Evolutionary conservation across 2,329 filamentous ascomycete genomes (phyloP), one percentile per base, ranked within the genome.

Genomic region (Diaporthe vexans): DNA sequence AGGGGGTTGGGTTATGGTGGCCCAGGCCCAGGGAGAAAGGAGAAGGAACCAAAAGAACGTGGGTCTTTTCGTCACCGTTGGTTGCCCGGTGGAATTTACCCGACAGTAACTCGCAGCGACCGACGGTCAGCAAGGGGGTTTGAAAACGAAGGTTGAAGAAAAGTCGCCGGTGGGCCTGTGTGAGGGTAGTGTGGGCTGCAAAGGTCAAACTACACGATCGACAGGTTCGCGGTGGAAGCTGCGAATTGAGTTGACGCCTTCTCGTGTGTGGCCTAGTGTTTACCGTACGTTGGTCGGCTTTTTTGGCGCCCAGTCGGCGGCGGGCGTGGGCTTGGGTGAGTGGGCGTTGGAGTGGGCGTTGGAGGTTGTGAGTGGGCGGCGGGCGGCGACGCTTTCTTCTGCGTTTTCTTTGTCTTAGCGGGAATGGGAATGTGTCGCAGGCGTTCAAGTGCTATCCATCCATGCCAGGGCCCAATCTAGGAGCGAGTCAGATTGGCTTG

Each of bases 61-160:
- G 74, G 74, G 74, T 76, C 74, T 76, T 67, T 52, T 67, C 72
- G 68, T 76, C 72, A 74, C 74, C 68, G 72, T 76, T 48, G 71
- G 52, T 37, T 67, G 72, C 74, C 61, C 40, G 58, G 72, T 65
- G 58, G 71, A 72, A 58, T 72, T 65, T 65, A 70, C 72, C 72
- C 61, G 74, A 56, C 46, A 72, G 65, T 40, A 65, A 46, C 33
- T 48, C 48, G 57, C 58, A 74, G 33, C n/a, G 67, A 61, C 24
- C 65, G 35, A 58, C 54, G 46, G 40, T 46, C 68, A 70, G 43
- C 67, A 46, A 56, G 48, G 51, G 57, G 46, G 29, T 6, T 43
- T 43, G 19, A 54, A 57, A 59, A 65, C 59, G 37, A 67, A 72
- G 21, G 58, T 43, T 65, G 26, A n/a, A 67, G 24, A 65, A 46